Evolutionary conservation across 1,284 basidiomycete species (phyloP).

Genomic region (Heterobasidion occidentale): DNA sequence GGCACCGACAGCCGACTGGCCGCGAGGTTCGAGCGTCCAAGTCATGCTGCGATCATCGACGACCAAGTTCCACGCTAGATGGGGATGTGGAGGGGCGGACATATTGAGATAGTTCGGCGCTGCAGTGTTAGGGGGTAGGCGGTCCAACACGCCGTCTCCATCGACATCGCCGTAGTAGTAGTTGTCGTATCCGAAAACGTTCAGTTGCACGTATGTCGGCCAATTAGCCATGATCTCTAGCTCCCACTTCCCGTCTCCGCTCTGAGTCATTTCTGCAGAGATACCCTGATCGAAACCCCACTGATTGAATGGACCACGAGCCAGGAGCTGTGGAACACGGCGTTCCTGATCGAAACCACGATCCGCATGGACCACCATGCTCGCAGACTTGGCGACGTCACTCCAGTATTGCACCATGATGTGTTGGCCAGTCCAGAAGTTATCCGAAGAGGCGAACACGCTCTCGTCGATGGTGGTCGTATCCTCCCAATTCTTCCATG

Average conservation of each 20-base stretch:
- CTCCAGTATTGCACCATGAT: conserved; percentile 89
- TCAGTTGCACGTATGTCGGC: conserved; percentile 84
- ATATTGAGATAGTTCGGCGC: conserved; percentile 87
- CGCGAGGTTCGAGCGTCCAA: conserved; percentile 77
- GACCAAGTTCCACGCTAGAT: conserved; percentile 78
- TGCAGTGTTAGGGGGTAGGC: conserved; percentile 80
- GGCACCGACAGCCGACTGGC: conserved; percentile 71
- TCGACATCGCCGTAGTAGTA: conserved; percentile 89
- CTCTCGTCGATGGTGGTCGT: conserved; percentile 53
- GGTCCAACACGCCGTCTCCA: conserved; percentile 80
- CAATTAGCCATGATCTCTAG: conserved; percentile 81
- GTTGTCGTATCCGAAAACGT: conserved; percentile 83
- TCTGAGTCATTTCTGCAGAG: conserved; percentile 54
- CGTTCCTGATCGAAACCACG: conserved; percentile 51
- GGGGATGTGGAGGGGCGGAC: conserved; percentile 72
- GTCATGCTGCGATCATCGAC: conserved; percentile 72
- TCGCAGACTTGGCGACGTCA: conserved; percentile 49
- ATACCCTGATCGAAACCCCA: conserved; percentile 89
- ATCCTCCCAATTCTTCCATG: conserved; percentile 72
- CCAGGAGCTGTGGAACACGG: conserved; percentile 79
- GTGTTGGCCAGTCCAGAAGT: conserved; percentile 81
- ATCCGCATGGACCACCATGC: conserved; percentile 74
- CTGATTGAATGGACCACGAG: conserved; percentile 80
- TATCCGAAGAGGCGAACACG: conserved; percentile 42
- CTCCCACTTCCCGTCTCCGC: conserved; percentile 61